Evolutionary conservation across 1,284 basidiomycete genomes (phyloP), one percentile per base, ranked within the genome.

Genomic region (Ceratobasidium sp.): DNA sequence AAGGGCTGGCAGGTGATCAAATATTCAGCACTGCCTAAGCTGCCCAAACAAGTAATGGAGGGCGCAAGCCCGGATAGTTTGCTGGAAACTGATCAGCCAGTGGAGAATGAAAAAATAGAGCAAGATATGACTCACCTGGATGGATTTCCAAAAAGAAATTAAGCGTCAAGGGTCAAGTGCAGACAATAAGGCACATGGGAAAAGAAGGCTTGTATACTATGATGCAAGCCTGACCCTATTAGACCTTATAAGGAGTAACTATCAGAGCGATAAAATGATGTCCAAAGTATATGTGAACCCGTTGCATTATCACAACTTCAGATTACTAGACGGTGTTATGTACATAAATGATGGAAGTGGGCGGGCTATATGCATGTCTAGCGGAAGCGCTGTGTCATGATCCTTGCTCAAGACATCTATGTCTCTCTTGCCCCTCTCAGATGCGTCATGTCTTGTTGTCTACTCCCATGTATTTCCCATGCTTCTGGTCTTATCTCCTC

Each of bases 301-400:
- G 0, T 56, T 56, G 0, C 62, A 80, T 0, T 85, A 79, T 71
- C 61, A 77, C 1, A 83, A 83, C 70, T 86, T 86, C 74, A 15
- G 50, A 9, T 52, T 83, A 0, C 5, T 66, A 0, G 54, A 85
- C 28, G 82, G 81, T 0, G 44, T 84, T 0, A 71, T 86, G 1
- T 83, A 80, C 66, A 23, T 84, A 1, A 79, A 77, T 0, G 70
- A 81, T 6, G 9, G 76, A 0, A 80, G 77, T 0, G 40, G 57
- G 6, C 64, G 71, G 1, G 40, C 83, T 6, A 77, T 87, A 2
- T 87, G 86, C 78, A 83, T 87, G 0, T 86, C 86, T 0, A 80
- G 83, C 3, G 57, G 84, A 7, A 23, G 0, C 10, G 38, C 78
- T 17, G 28, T 33, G 33, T 33, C 33, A 33, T 33, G 33, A 33